Conservation (phyloP, 2,329 filamentous ascomycete genomes). For the Fusarium sp. region DNA sequence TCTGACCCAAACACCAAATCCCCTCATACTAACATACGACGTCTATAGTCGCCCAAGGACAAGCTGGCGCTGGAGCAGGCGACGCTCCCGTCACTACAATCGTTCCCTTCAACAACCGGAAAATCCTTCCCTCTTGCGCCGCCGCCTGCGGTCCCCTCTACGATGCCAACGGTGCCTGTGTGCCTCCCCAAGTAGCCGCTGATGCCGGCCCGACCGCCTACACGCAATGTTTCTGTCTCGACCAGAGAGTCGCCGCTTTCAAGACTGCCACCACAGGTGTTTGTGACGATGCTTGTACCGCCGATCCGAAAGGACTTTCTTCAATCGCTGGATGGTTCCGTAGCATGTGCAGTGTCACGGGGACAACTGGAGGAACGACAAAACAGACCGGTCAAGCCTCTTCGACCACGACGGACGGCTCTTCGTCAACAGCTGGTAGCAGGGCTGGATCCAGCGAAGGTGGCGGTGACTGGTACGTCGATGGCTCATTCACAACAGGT, state of each 20-base stretch:
- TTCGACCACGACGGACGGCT: constrained; percentile 35
- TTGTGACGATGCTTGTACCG: constrained; percentile 72
- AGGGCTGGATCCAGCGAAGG: constrained; percentile 48
- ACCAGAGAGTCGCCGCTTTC: constrained; percentile 71
- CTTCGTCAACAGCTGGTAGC: constrained; percentile 24
- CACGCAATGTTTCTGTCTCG: constrained; percentile 81
- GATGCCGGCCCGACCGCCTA: constrained; percentile 68
- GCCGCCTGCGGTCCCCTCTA: constrained; percentile 71
- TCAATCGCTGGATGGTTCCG: constrained; percentile 80
- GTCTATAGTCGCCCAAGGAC: constrained; percentile 27
- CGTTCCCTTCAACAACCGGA: constrained; percentile 65
- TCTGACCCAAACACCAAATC: constrained; percentile 8
- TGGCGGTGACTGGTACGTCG: constrained; percentile 64
- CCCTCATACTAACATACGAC: constrained; percentile 34
- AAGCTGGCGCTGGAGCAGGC: background rate
- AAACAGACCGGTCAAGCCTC: constrained; percentile 20
- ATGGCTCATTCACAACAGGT: background rate
- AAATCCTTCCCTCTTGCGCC: constrained; percentile 73
- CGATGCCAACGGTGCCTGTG: constrained; percentile 80
- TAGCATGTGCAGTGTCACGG: constrained; percentile 70
- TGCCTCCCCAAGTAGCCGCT: constrained; percentile 68
- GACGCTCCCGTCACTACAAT: constrained; percentile 62
- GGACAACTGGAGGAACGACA: constrained; percentile 37
- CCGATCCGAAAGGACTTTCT: constrained; percentile 60
- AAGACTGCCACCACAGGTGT: constrained; percentile 70